Evolutionary conservation across 2,329 filamentous ascomycete species (phyloP), one percentile per base, ranked within the genome.

Genomic region (Ploettnerulaceae sp.): DNA sequence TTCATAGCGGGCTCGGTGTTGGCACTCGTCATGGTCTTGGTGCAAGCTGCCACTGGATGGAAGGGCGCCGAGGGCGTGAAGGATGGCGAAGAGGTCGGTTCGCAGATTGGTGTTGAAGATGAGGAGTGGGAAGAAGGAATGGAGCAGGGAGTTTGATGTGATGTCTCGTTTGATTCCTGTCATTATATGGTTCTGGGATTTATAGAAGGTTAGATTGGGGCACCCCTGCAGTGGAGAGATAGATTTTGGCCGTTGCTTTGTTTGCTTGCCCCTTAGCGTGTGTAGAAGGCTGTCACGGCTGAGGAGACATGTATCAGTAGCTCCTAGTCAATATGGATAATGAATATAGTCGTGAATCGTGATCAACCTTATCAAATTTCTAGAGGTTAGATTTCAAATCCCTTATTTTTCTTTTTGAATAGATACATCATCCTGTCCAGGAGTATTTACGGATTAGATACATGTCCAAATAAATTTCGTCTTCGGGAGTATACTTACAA

Each of bases 11-110:
- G 71, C 1, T 70, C 71, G 12, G 70, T 64, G 0, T 55, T 82
- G 38, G 72, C 73, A 2, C 47, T 75, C 9, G 38, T 69, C 2
- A 73, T 76, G 53, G 65, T 74, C 1, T 53, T 74, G 2, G 61
- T 79, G 12, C 79, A 82, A 57, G 78, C 78, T 4, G 71, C 71
- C 1, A 77, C 77, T 1, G 79, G 79, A 2, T 81, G 77, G 77
- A 70, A 59, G 15, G 62, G 65, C 11, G 15, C 56, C 25, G 58
- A 60, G 37, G 54, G 53, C 7, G 51, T 49, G 37, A 46, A 43
- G 14, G 42, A 41, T n/a, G 38, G 12, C 15, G 42, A 18, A 22
- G 51, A 18, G 25, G 22, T n/a, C 12, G 45, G 29, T 14, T 36
- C 17, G 20, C 18, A 44, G 45, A 37, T 24, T 14, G 42, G 18